Percentiles rank a stretch among this genome's conserved stretches.
Conservation (phyloP, 108 stramenopile genomes). For the Cyclotella distinguenda region DNA sequence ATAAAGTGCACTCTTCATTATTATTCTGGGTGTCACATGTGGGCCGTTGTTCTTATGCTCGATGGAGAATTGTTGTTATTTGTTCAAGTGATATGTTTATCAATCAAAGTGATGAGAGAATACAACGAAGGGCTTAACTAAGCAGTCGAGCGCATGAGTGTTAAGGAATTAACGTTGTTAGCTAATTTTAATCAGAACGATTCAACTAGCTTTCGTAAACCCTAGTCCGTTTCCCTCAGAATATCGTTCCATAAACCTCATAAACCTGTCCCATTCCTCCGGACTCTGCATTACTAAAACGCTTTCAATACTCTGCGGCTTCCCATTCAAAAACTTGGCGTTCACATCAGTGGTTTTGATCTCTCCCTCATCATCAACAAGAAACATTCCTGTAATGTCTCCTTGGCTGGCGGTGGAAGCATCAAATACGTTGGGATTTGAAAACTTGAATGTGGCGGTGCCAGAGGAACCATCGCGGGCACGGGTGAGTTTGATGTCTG, state of each 20-base stretch:
- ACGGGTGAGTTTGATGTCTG: conserved; percentile 74
- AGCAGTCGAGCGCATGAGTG: no score
- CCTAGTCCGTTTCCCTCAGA: conserved; percentile 72
- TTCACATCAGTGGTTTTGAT: conserved; percentile 68
- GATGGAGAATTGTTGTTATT: no score
- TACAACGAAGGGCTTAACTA: no score
- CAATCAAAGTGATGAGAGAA: no score
- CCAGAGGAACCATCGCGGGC: conserved; percentile 72
- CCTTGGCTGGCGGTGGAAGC: conserved; percentile 59
- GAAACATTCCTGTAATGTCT: conserved; percentile 75
- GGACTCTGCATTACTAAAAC: conserved; percentile 69
- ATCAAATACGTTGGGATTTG: conserved; percentile 81
- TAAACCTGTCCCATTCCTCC: conserved; percentile 82
- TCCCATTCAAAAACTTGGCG: conserved; percentile 76
- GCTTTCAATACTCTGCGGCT: conserved; percentile 75
- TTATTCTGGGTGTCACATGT: no score
- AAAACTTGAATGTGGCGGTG: conserved; percentile 68
- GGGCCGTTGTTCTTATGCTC: no score
- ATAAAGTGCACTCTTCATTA: no score
- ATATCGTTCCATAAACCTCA: conserved; percentile 86
- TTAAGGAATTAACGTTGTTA: no score
- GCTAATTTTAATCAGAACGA: neutral
- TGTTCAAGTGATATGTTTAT: no score
- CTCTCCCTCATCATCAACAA: conserved; percentile 70
- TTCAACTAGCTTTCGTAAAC: conserved; percentile 53